Evolutionary conservation across 1,284 basidiomycete genomes (phyloP), one percentile per base, ranked within the genome.

Genomic region (Ustilago hordei): DNA sequence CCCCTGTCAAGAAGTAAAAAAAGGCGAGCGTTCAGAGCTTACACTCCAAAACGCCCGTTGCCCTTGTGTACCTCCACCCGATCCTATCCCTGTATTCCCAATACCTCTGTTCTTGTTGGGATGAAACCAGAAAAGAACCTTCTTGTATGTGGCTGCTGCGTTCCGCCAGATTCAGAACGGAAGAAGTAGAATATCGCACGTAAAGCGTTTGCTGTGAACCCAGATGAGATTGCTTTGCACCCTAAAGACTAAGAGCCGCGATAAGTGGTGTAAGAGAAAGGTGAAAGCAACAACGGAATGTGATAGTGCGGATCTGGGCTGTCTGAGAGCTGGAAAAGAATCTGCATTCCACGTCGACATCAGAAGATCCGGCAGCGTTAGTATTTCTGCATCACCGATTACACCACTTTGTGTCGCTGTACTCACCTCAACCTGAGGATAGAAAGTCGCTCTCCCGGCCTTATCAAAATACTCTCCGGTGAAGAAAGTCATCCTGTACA

Each of bases 201-300:
- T 28, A 9, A 48, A 48, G n/a, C 47, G 47, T 4, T 50, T 28
- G 28, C 28, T 50, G 28, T 8, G 8, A 28, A 31, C 28, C 6
- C 13, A 50, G 15, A 48, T 50, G 23, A 50, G 23, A 12, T 17
- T 32, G 48, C 48, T 31, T 34, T 50, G 28, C 48, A 6, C 28
- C 4, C 4, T 31, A 35, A 4, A 7, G 28, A 19, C 63, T 71
- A 83, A 35, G 81, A 83, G 19, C 95, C 95, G 73, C 94, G 89
- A 86, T 96, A 96, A 7, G 95, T 96, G 17, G 95, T 95, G 86
- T 92, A 98, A 1, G 93, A 93, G 87, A 92, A 95, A 7, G 95
- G 95, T 85, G 93, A 95, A 81, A 98, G 91, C 34, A 98, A 87
- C 15, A 98, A 89, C 0, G 95, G 95, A 71, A 98, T 92, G 81